Evolutionary conservation across 768 basidiomycete genomes (phyloP).

Genomic region (Amanita exitialis): DNA sequence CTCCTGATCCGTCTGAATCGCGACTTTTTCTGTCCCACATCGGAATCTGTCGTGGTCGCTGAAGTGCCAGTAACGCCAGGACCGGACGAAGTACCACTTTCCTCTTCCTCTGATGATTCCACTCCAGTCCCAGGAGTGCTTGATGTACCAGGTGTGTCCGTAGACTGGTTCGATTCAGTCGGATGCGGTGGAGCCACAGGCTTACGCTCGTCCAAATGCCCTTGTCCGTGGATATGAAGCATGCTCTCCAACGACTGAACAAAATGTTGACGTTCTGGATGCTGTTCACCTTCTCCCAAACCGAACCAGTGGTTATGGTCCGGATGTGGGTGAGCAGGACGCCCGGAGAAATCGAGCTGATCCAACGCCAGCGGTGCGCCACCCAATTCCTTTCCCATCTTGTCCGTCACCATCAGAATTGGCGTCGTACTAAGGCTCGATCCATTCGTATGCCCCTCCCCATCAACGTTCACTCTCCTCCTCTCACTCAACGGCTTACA

Average conservation of each 20-base stretch:
- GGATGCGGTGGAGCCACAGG: slow-evolving; percentile 13
- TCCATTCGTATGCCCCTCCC: slow-evolving; percentile 21
- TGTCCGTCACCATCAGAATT: slow-evolving; percentile 28
- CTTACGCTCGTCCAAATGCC: slow-evolving; percentile 1
- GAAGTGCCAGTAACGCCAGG: background rate
- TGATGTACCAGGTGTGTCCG: slow-evolving; percentile 3
- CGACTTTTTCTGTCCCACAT: slow-evolving; percentile 10
- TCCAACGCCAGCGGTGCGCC: slow-evolving; percentile 25
- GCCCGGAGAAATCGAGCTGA: slow-evolving; percentile 51
- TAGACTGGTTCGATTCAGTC: slow-evolving; percentile 35
- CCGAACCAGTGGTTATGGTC: slow-evolving; percentile 2
- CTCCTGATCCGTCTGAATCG: slow-evolving; percentile 15
- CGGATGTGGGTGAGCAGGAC: slow-evolving; percentile 16
- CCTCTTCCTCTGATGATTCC: slow-evolving; percentile 5
- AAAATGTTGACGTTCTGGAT: background rate
- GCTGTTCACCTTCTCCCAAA: slow-evolving; percentile 34
- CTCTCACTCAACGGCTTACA: slow-evolving; percentile 64
- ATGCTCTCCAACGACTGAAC: no score
- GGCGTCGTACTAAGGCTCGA: slow-evolving; percentile 49
- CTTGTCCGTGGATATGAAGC: no score
- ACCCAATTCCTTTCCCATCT: slow-evolving; percentile 25
- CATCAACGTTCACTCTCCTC: slow-evolving; percentile 48
- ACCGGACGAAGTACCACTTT: background rate
- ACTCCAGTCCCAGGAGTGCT: slow-evolving; percentile 1
- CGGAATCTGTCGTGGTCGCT: background rate